Evolutionary conservation across 1,139 yeast species (phyloP), one percentile per base, ranked within the genome.

Genomic region (Geotrichum aggregatum): DNA sequence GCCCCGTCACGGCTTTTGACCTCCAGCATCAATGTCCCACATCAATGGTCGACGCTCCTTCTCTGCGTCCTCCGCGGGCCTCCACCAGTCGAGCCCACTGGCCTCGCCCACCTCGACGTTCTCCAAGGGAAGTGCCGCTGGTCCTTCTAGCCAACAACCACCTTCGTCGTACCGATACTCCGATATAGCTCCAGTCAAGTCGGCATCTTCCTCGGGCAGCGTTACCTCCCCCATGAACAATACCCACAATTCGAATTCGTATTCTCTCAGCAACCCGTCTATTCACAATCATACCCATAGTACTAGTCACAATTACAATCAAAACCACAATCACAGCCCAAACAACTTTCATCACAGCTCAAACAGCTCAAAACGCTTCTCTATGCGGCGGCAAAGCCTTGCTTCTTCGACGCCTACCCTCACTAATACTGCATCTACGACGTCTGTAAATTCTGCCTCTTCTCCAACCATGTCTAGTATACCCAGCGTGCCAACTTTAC

Each of bases 151-250:
- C 28, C 5, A 24, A 3, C 39, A 35, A 16, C 39, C 19, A 10
- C 39, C 39, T 16, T 13, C 39, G 22, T 35, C 39, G 16, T 18
- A 35, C 21, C 39, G 39, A 16, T 35, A 35, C 39, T 35, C 39
- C 6, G 39, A 35, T 21, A 35, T 35, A 14, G 39, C 21, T 19
- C 39, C 39, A 13, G 21, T n/a, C 11, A 13, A 14, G 18, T 33
- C 36, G 6, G 5, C 18, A 6, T 33, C 36, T 33, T 13, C 39
- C 39, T 16, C 21, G 3, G 39, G 21, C 39, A 8, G 21, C 19
- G 10, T 19, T 4, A 8, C 13, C 21, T 3, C 39, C 39, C 21
- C 39, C 19, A 10, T 16, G 21, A 19, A 8, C 21, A 10, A 8
- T 4, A 24, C 28, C 28, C 28, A 24, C 28, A 24, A 24, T 24